phyloP scores from a whole-genome alignment of 2,329 filamentous ascomycete genomes.

The Calonectria hongkongensis region DNA sequence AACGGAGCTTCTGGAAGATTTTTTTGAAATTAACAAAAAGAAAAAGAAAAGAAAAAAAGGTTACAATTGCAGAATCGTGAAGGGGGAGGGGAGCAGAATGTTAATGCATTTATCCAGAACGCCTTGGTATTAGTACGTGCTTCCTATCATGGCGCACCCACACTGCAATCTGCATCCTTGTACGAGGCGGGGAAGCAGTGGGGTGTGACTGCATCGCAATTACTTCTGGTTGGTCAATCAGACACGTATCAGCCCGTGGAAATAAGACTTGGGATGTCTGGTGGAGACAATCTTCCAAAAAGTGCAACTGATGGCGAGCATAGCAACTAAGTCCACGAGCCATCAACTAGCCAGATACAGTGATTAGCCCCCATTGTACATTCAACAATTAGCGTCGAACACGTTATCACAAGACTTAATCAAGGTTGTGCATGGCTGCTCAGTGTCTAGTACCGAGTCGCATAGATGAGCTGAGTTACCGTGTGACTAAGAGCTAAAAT shows the following conservation, averaged over 20 bases:
- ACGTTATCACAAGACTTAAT: too few species aligned
- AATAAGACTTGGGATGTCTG: not conserved
- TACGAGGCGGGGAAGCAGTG: not conserved
- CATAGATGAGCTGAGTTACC: too few species aligned
- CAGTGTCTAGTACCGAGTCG: too few species aligned
- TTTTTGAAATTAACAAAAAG: not conserved
- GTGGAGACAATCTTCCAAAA: too few species aligned
- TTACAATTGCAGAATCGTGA: not conserved
- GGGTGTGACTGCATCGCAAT: not conserved
- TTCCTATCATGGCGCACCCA: not conserved
- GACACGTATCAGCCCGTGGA: not conserved
- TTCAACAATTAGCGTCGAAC: too few species aligned
- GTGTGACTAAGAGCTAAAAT: too few species aligned
- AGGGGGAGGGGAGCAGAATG: not conserved
- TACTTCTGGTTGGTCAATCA: not conserved
- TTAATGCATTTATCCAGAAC: not conserved
- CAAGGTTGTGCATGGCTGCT: too few species aligned
- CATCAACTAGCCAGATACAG: too few species aligned
- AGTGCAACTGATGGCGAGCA: too few species aligned
- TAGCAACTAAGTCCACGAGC: too few species aligned
- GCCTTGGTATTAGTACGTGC: not conserved
- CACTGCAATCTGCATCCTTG: not conserved
- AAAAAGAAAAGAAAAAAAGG: too few species aligned
- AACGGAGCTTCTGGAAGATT: fast-evolving
- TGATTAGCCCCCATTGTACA: too few species aligned